phyloP scores from a whole-genome alignment of 2,329 filamentous ascomycete species.

The Neonectria magnoliae region DNA sequence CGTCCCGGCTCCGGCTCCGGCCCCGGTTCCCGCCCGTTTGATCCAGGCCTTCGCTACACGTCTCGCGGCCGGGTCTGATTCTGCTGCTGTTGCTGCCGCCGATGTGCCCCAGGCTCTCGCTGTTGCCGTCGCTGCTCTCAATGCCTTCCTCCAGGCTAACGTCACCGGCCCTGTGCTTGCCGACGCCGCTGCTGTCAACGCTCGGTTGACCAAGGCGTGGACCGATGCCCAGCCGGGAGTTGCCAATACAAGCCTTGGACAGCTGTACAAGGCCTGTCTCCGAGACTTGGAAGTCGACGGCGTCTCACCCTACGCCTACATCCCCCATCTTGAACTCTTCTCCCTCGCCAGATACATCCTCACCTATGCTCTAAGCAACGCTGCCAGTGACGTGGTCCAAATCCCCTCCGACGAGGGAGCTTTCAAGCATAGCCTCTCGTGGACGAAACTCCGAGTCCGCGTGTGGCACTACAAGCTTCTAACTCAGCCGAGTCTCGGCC shows the following conservation, averaged over 20 bases:
- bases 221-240: slow-evolving; percentile 22
- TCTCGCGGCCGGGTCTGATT: slow-evolving; percentile 17
- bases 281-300: slow-evolving; percentile 80
- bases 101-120: slow-evolving; percentile 34
- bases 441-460: slow-evolving; percentile 76
- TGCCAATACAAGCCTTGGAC: slow-evolving; percentile 42
- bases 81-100: slow-evolving; percentile 7
- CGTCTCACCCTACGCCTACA: slow-evolving; percentile 84
- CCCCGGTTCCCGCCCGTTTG: slow-evolving; percentile 26
- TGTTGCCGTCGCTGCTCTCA: slow-evolving; percentile 58
- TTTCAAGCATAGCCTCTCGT: slow-evolving; percentile 60
- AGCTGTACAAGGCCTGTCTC: slow-evolving; percentile 69
- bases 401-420: slow-evolving; percentile 46
- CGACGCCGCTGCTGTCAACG: slow-evolving; percentile 43
- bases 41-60: slow-evolving; percentile 32
- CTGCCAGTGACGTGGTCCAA: slow-evolving; percentile 38
- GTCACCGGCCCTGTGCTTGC: slow-evolving; percentile 86
- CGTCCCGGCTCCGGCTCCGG: slow-evolving; percentile 29
- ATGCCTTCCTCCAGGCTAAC: slow-evolving; percentile 86
- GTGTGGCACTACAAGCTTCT: slow-evolving; percentile 74
- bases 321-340: slow-evolving; percentile 85
- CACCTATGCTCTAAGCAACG: slow-evolving; percentile 38
- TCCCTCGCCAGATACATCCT: slow-evolving; percentile 72
- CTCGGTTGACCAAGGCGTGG: slow-evolving; percentile 54
- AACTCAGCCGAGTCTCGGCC: slow-evolving; percentile 64